A percentile compares a stretch with the other conserved stretches of the same genome.
Conservation (phyloP, 192 early-diverging fungal species). For the Coemansia sp. region DNA sequence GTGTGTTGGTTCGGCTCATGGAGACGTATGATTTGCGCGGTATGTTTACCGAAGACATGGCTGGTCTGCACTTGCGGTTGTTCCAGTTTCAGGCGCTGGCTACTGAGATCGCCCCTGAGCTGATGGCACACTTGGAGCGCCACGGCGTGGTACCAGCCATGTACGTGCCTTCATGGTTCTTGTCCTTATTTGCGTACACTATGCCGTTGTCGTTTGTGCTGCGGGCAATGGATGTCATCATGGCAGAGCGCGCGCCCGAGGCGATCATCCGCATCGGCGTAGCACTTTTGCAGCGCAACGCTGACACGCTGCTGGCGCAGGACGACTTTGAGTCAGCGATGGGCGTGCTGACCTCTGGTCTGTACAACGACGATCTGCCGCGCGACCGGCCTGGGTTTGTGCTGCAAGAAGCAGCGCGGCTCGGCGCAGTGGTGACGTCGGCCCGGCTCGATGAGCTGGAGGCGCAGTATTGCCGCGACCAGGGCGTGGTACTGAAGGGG, state of each 20-base stretch:
- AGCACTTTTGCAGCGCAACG: conserved; percentile 83
- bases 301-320: conserved; percentile 66
- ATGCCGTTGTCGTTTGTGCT: conserved; percentile 89
- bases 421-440: conserved; percentile 67
- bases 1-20: conserved; percentile 93
- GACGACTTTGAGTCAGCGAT: conserved; percentile 80
- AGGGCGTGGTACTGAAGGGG: conserved; percentile 13
- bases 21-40: conserved; percentile 88
- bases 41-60: conserved; percentile 93
- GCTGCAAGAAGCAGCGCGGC: conserved; percentile 75
- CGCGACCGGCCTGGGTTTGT: conserved; percentile 56
- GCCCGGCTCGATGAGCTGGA: conserved; percentile 70
- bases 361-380: conserved; percentile 73
- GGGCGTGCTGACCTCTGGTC: conserved; percentile 78
- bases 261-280: conserved; percentile 85
- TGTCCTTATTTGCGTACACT: conserved; percentile 95
- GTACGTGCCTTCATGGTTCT: conserved; percentile 97
- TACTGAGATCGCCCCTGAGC: conserved; percentile 69
- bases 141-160: conserved; percentile 78
- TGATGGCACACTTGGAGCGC: conserved; percentile 72
- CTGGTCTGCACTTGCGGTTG: conserved; percentile 85
- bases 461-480: conserved; percentile 32
- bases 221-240: conserved; percentile 89
- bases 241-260: conserved; percentile 89
- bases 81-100: conserved; percentile 85